Conservation (phyloP, 176 grass and related monocot genomes). For the Triticum urartu region DNA sequence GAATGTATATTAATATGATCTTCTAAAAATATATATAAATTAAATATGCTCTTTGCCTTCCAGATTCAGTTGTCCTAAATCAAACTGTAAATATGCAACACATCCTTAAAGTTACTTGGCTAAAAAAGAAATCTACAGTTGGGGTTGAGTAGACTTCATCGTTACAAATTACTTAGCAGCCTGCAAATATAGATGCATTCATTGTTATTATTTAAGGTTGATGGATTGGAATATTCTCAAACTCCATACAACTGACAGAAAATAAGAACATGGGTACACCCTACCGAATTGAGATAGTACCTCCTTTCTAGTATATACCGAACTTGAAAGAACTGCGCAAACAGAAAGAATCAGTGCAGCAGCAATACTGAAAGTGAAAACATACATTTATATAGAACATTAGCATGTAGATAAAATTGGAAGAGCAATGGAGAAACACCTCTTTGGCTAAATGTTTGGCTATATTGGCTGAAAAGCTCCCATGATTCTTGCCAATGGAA, state of each 20-base stretch:
- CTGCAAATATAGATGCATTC: background rate
- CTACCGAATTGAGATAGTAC: too few species aligned
- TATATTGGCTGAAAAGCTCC: constrained; percentile 63
- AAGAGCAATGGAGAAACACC: constrained; percentile 44
- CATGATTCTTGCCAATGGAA: constrained; percentile 78
- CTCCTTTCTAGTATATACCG: background rate
- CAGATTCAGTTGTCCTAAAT: background rate
- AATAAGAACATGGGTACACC: background rate
- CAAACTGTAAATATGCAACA: background rate
- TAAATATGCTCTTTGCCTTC: background rate
- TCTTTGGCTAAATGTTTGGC: constrained; percentile 79
- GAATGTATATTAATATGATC: background rate
- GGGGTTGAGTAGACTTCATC: background rate
- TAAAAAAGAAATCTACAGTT: background rate
- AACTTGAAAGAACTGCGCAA: background rate
- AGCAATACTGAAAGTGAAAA: background rate
- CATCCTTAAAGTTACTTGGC: background rate
- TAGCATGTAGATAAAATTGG: constrained; percentile 15
- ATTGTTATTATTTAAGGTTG: too few species aligned
- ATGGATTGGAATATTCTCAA: background rate
- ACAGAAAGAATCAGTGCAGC: background rate
- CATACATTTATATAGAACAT: background rate
- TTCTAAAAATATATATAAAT: background rate
- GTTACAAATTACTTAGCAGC: background rate
- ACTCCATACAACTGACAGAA: background rate